These are phyloP conservation scores for Salix purpurea DNA, from an alignment of 345 rosid species.

Conservation along the genomic window DNA sequence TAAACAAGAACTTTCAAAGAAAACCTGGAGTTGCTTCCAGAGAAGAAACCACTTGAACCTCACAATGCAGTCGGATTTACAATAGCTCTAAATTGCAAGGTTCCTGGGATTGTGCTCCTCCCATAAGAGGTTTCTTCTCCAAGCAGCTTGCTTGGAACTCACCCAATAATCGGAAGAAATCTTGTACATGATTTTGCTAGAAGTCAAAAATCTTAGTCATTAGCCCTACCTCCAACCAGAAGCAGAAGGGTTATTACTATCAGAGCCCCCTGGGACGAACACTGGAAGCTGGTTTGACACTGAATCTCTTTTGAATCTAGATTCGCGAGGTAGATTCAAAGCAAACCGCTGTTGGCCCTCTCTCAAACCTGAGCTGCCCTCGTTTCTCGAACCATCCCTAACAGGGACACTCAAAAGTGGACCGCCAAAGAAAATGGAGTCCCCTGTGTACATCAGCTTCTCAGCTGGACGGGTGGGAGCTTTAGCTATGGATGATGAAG, in stretches of 20 bases:
- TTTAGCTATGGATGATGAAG: conserved; percentile 40
- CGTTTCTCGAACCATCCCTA: conserved; percentile 56
- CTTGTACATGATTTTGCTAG: conserved; percentile 4
- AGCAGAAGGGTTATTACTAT: conserved; percentile 31
- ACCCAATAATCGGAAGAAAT: conserved; percentile 1
- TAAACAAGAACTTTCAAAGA: neutral
- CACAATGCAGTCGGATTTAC: conserved; percentile 18
- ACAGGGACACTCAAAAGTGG: conserved; percentile 65
- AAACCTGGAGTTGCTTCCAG: neutral
- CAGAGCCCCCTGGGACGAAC: conserved; percentile 60
- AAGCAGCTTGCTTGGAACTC: neutral
- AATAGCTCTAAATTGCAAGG: conserved; percentile 14
- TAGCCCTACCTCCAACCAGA: conserved; percentile 42
- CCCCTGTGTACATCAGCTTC: conserved; percentile 79
- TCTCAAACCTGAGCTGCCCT: conserved; percentile 39
- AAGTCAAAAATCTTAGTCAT: neutral
- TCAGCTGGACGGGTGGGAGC: conserved; percentile 55
- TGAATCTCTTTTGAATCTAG: conserved; percentile 81
- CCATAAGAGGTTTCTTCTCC: conserved; percentile 21
- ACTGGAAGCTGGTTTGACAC: conserved; percentile 91
- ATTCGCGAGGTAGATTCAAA: conserved; percentile 64
- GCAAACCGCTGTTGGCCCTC: conserved; percentile 59
- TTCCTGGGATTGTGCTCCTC: conserved; percentile 23
- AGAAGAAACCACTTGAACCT: conserved; percentile 33
- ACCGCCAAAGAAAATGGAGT: conserved; percentile 93